Percentiles rank a stretch among this genome's conserved stretches.
phyloP scores from a whole-genome alignment of 179 eudicot genomes.

The Camellia oleifera region DNA sequence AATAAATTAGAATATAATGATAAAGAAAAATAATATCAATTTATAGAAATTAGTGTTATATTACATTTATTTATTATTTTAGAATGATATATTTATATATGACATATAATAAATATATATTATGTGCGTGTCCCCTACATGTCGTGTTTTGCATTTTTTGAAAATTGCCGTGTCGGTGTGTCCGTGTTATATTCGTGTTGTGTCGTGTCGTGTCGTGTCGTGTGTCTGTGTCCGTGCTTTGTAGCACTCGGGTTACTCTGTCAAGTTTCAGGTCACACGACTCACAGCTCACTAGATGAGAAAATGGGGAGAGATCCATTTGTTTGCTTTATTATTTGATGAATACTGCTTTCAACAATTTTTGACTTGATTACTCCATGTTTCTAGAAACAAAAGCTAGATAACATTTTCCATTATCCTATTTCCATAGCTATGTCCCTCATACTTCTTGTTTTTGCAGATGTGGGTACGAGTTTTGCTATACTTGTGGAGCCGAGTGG shows the following conservation, averaged over 20 bases:
- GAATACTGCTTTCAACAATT: background rate
- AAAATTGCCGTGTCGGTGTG: no score
- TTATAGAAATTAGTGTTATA: no score
- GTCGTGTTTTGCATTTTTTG: no score
- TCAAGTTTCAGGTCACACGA: no score
- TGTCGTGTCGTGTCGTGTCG: no score
- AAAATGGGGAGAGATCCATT: background rate
- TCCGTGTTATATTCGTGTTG: no score
- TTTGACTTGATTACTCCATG: background rate
- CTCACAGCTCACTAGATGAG: background rate
- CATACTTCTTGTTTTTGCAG: conserved; percentile 24
- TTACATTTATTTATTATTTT: background rate
- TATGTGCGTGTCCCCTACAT: no score
- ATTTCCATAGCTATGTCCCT: background rate
- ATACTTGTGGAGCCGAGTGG: conserved; percentile 79
- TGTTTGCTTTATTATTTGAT: background rate
- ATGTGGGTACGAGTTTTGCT: conserved; percentile 72
- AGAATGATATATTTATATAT: background rate
- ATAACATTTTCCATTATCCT: background rate
- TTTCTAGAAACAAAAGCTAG: background rate
- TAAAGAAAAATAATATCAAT: no score
- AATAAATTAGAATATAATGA: no score
- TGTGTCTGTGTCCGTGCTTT: no score
- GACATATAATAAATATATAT: no score
- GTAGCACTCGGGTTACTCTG: no score